A percentile compares a stretch with the other conserved stretches of the same genome.
These are phyloP conservation scores for Takashimella koratensis DNA, from an alignment of 1,284 basidiomycete genomes.

Conservation along the genomic window DNA sequence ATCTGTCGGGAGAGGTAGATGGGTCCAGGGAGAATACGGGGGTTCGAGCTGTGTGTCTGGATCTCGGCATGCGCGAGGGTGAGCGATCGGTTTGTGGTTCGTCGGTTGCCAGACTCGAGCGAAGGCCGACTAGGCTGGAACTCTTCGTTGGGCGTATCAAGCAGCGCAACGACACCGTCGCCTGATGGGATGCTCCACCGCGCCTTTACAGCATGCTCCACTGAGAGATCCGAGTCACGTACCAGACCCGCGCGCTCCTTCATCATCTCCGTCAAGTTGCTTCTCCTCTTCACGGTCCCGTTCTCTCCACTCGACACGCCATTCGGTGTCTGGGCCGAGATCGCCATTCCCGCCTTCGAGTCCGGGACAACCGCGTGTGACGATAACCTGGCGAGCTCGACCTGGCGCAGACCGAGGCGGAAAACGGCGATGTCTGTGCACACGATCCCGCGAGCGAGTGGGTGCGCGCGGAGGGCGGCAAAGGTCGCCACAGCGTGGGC, in stretches of 20 bases:
- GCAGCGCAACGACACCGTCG: constrained; percentile 52
- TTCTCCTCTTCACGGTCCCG: constrained; percentile 4
- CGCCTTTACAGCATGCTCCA: constrained; percentile 58
- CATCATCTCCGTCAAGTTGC: constrained; percentile 46
- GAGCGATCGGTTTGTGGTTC: background rate
- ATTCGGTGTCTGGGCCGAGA: background rate
- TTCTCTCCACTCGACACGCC: background rate
- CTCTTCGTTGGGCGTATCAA: background rate
- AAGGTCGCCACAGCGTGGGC: constrained; percentile 14
- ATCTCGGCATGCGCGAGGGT: constrained; percentile 61
- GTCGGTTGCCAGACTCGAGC: background rate
- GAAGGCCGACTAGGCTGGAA: background rate
- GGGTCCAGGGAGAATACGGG: constrained; percentile 61
- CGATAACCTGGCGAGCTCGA: constrained; percentile 30
- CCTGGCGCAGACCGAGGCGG: constrained; percentile 13
- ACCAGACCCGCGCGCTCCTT: constrained; percentile 21
- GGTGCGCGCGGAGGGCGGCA: constrained; percentile 13
- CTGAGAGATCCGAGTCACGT: constrained; percentile 52
- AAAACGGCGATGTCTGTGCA: constrained; percentile 35
- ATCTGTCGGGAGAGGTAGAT: constrained; percentile 79
- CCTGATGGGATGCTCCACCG: constrained; percentile 63
- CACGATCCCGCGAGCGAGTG: constrained; percentile 12
- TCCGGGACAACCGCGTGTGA: constrained; percentile 1
- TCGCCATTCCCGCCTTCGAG: background rate
- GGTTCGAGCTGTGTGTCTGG: constrained; percentile 62